Evolutionary conservation across 2,329 filamentous ascomycete species (phyloP).

Genomic region (Graphium sp.): DNA sequence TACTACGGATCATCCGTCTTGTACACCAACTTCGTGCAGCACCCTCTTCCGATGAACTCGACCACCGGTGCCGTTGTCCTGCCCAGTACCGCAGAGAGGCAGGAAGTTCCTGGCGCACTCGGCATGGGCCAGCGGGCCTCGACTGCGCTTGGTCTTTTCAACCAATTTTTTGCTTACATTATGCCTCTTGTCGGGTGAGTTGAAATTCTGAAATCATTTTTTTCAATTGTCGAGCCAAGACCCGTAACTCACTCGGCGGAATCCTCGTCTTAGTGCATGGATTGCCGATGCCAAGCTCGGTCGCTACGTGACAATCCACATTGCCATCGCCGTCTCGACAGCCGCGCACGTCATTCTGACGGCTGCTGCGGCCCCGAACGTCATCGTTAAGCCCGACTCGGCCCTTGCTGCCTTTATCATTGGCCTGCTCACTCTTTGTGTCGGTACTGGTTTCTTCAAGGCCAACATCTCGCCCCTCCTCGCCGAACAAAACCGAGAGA

Average conservation of each 20-base stretch:
- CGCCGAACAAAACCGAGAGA: constrained; percentile 51
- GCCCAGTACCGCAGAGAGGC: constrained; percentile 13
- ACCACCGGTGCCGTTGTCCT: constrained; percentile 37
- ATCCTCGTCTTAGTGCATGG: constrained; percentile 19
- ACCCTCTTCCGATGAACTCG: constrained; percentile 33
- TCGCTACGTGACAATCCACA: constrained; percentile 56
- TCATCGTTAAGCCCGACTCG: constrained; percentile 39
- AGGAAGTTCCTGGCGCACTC: constrained; percentile 35
- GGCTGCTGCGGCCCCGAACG: constrained; percentile 42
- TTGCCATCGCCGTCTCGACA: constrained; percentile 48
- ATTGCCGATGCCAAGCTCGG: constrained; percentile 56
- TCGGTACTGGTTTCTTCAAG: constrained; percentile 70
- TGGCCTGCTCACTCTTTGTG: constrained; percentile 33
- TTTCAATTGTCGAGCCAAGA: constrained; percentile 1
- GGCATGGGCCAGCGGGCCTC: constrained; percentile 40
- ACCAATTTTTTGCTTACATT: constrained; percentile 44
- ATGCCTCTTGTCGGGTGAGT: constrained; percentile 38
- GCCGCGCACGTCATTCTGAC: constrained; percentile 51
- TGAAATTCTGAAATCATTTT: not conserved
- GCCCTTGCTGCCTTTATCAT: constrained; percentile 53
- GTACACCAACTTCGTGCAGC: constrained; percentile 50
- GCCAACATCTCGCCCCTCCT: constrained; percentile 59
- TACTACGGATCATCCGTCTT: constrained; percentile 59
- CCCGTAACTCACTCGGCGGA: too few species aligned
- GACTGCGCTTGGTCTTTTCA: constrained; percentile 30